Evolutionary conservation across 163 green algal genomes (phyloP), one percentile per base, ranked within the genome.

Genomic region (Chlamydomonas reinhardtii): DNA sequence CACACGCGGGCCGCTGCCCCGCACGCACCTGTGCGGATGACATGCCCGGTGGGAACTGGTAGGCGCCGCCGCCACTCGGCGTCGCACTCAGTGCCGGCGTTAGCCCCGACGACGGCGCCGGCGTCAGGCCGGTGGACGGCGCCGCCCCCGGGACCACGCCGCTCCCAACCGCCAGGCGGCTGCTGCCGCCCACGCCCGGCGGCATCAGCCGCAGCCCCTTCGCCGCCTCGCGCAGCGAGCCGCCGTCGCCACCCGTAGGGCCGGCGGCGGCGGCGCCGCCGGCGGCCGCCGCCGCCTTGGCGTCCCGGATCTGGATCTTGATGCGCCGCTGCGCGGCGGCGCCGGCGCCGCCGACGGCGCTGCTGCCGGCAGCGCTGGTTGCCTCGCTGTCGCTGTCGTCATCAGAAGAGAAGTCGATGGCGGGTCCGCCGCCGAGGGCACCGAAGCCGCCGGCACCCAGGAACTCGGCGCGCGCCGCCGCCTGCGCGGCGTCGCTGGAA

Each of bases 21-120:
- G 39, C 39, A 17, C 48, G 11, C 48, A 56, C 48, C 48, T 56
- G 48, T 17, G 48, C 81, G 27, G 64, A 77, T 29, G 56, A 72
- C 56, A 87, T 80, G 68, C 81, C 81, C 2, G 81, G 81, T 6
- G 81, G 81, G 61, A 87, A 87, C 37, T 73, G 70, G 48, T 56
- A 56, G 48, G 48, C 19, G 48, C 48, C 48, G 48, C 48, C 48
- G 12, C 48, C 48, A 14, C 48, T 56, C 48, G 48, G 48, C 48
- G 2, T 17, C 12, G 48, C 48, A 19, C 48, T 56, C 12, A 56
- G 48, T n/a, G 62, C 25, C 62, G 76, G 20, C 64, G 76, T 0
- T 56, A 59, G 31, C 56, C 37, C 64, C 34, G 76, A 22, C 6
- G 56, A 31, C 56, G 65, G 39, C 35, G 43, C 77, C n/a, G 77